phyloP scores from a whole-genome alignment of 2,329 filamentous ascomycete genomes.

The Sarocladiaceae sp. region DNA sequence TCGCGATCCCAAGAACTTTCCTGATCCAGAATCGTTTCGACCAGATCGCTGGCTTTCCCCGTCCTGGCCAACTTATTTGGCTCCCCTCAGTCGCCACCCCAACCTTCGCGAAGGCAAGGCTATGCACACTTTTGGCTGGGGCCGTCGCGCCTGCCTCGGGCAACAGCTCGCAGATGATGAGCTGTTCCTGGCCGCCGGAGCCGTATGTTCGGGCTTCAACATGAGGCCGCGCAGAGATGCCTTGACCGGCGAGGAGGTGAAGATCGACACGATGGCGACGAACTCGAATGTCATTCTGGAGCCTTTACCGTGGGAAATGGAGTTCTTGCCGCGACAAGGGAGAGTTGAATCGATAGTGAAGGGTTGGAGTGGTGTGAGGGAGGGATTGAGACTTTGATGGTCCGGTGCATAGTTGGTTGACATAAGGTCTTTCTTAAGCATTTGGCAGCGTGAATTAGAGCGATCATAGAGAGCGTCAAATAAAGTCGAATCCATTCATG shows the following conservation, averaged over 20 bases:
- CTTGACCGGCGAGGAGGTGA: slow-evolving; percentile 34
- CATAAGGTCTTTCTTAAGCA: not conserved
- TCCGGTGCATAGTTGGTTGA: not conserved
- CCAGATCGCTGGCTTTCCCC: slow-evolving; percentile 61
- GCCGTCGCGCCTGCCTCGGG: slow-evolving; percentile 43
- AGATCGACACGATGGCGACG: slow-evolving; percentile 45
- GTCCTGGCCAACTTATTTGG: slow-evolving; percentile 61
- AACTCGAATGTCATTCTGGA: slow-evolving; percentile 51
- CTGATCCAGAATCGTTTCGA: slow-evolving; percentile 57
- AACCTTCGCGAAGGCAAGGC: slow-evolving; percentile 54
- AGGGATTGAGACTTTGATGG: slow-evolving; percentile 16
- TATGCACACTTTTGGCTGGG: slow-evolving; percentile 59
- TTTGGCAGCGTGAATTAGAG: not conserved
- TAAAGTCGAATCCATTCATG: no score
- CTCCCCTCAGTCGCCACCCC: slow-evolving; percentile 58
- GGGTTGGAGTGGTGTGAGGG: slow-evolving; percentile 28
- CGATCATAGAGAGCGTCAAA: not conserved
- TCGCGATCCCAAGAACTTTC: slow-evolving; percentile 55
- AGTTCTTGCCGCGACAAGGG: slow-evolving; percentile 36
- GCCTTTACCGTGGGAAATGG: slow-evolving; percentile 41
- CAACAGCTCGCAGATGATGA: slow-evolving; percentile 45
- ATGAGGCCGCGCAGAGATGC: slow-evolving; percentile 35
- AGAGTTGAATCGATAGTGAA: slow-evolving; percentile 32
- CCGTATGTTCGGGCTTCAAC: slow-evolving; percentile 46
- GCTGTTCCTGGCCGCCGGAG: slow-evolving; percentile 45